Conservation (phyloP, 1,139 yeast species). For the Pneumocystis oryctolagi region DNA sequence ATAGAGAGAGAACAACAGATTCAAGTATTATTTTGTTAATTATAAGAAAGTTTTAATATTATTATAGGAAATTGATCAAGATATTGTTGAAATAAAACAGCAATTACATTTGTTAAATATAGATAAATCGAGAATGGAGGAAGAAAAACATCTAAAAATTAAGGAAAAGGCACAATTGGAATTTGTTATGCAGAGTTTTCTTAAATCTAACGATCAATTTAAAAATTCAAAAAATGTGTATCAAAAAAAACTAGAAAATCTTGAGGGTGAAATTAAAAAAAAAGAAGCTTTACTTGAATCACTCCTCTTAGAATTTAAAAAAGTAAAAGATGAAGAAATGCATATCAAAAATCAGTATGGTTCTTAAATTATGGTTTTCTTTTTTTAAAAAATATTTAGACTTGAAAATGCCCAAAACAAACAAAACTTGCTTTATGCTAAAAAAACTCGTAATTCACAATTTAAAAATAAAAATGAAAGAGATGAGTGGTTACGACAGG, state of each 20-base stretch:
- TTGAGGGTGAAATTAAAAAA: slow-evolving; percentile 19
- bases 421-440: slow-evolving; percentile 54
- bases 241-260: slow-evolving; percentile 12
- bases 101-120: slow-evolving; percentile 24
- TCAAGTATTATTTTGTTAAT: slow-evolving; percentile 22
- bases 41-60: slow-evolving; percentile 13
- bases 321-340: slow-evolving; percentile 29
- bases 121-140: slow-evolving; percentile 35
- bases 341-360: slow-evolving; percentile 27
- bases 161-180: slow-evolving; percentile 25
- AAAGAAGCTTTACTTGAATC: slow-evolving; percentile 14
- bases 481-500: slow-evolving; percentile 48
- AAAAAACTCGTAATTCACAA: slow-evolving; percentile 55
- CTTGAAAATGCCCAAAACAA: slow-evolving; percentile 32
- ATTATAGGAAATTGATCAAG: slow-evolving; percentile 32
- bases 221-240: slow-evolving; percentile 4
- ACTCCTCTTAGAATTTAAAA: slow-evolving; percentile 34
- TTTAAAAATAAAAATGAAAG: slow-evolving; percentile 46
- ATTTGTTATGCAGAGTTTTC: slow-evolving; percentile 15
- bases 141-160: slow-evolving; percentile 33
- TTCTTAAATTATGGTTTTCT: background rate
- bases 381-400: background rate
- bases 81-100: slow-evolving; percentile 32
- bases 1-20: slow-evolving; percentile 33
- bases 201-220: slow-evolving; percentile 11